phyloP scores from a whole-genome alignment of 2,329 filamentous ascomycete genomes.

The Cytospora chrysosperma region DNA sequence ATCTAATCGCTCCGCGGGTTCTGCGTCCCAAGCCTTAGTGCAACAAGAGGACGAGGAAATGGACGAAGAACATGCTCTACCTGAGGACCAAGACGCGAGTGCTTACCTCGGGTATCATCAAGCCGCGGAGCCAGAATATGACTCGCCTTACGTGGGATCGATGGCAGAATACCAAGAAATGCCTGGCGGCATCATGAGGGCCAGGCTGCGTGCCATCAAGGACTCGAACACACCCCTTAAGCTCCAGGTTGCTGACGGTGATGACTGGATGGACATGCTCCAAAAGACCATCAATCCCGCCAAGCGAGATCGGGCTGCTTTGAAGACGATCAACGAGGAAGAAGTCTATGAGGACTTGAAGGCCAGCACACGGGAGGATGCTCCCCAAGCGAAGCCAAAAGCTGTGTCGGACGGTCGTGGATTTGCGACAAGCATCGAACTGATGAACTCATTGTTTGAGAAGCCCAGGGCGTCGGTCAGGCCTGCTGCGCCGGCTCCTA shows the following conservation, averaged over 20 bases:
- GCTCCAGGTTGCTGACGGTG: constrained; percentile 64
- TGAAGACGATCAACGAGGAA: constrained; percentile 60
- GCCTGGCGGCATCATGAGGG: constrained; percentile 62
- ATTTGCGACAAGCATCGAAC: constrained; percentile 85
- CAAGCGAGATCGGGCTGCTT: constrained; percentile 82
- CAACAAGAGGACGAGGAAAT: constrained; percentile 65
- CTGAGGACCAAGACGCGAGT: constrained; percentile 70
- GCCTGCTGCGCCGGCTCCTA: constrained; percentile 48
- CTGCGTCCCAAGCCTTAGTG: constrained; percentile 61
- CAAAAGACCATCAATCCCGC: constrained; percentile 91
- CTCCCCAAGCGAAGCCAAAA: constrained; percentile 34
- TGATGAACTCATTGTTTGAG: constrained; percentile 93
- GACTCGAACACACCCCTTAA: constrained; percentile 57
- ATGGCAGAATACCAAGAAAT: constrained; percentile 48
- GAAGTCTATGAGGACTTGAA: constrained; percentile 50
- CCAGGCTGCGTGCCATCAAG: constrained; percentile 63
- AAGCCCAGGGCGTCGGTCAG: constrained; percentile 61
- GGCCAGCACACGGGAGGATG: constrained; percentile 33
- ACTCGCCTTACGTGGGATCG: constrained; percentile 53
- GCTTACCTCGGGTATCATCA: constrained; percentile 71
- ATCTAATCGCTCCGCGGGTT: constrained; percentile 87
- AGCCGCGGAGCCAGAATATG: constrained; percentile 67
- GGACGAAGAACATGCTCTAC: constrained; percentile 76
- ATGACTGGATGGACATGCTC: constrained; percentile 92
- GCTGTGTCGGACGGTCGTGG: constrained; percentile 54